phyloP scores from a whole-genome alignment of 2,329 filamentous ascomycete species.

The Paracorniculantispora psalliotae region DNA sequence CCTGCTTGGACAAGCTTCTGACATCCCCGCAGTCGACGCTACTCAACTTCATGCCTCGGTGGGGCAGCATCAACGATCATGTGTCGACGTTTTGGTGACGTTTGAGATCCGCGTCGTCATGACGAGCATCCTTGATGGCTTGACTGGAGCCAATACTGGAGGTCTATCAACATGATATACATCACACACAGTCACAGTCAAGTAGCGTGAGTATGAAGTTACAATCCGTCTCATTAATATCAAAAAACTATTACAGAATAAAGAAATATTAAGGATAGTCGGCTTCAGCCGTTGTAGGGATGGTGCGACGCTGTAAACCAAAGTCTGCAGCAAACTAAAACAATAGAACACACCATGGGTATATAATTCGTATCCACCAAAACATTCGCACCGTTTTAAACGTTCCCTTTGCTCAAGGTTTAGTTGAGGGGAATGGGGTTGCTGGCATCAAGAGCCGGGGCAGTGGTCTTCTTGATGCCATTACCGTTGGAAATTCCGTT shows the following conservation, averaged over 20 bases:
- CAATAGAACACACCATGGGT: conserved; percentile 12
- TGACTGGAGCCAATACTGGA: no score
- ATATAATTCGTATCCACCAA: conserved; percentile 11
- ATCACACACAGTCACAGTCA: not conserved
- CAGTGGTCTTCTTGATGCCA: conserved; percentile 1
- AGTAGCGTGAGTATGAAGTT: not conserved
- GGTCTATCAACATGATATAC: not conserved
- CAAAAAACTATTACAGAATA: not conserved
- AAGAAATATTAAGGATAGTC: conserved; percentile 5
- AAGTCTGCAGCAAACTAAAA: conserved; percentile 1
- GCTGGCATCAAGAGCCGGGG: conserved; percentile 2
- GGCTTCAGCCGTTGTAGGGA: not conserved
- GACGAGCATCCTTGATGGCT: no score
- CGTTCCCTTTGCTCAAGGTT: no score
- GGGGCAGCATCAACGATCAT: no score
- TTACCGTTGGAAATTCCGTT: conserved; percentile 15
- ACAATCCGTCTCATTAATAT: conserved; percentile 7
- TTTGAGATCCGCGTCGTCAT: no score
- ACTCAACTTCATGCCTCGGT: no score
- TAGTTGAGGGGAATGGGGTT: conserved; percentile 9
- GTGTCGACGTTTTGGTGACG: no score
- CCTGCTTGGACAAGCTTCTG: no score
- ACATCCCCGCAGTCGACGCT: no score
- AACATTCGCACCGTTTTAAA: not conserved
- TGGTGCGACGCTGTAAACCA: not conserved